phyloP scores from a whole-genome alignment of 257 asterid genomes.

The Gentiana dahurica region DNA sequence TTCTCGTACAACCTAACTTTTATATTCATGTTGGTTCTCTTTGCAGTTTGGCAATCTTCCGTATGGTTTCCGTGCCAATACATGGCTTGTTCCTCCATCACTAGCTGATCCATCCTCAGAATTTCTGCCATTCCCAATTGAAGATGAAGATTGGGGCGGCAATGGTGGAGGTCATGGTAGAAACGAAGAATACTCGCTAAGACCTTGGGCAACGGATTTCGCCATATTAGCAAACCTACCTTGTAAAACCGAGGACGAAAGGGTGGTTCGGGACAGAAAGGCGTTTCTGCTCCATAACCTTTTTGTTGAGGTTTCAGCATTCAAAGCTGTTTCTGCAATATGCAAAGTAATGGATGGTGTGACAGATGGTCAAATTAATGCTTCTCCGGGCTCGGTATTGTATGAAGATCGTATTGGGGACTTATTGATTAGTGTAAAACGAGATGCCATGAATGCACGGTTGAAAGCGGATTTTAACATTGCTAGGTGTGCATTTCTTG shows the following conservation, averaged over 20 bases:
- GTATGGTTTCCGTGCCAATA: conserved; percentile 70
- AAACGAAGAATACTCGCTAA: conserved; percentile 35
- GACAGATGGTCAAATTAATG: conserved; percentile 14
- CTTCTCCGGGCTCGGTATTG: conserved; percentile 12
- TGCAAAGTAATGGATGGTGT: conserved; percentile 21
- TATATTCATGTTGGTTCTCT: not conserved
- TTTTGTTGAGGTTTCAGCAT: conserved; percentile 64
- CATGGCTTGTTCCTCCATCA: conserved; percentile 63
- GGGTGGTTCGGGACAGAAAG: conserved; percentile 63
- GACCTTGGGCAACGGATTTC: conserved; percentile 67
- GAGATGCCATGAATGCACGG: conserved; percentile 57
- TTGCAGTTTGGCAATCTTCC: conserved; percentile 81
- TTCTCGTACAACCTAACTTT: not conserved
- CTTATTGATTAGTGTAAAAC: conserved; percentile 35
- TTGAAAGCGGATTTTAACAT: conserved; percentile 47
- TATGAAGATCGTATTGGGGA: conserved; percentile 53
- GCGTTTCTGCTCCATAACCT: conserved; percentile 71
- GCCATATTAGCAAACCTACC: conserved; percentile 62
- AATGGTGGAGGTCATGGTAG: conserved; percentile 76
- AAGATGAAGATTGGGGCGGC: conserved; percentile 81
- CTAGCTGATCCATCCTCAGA: conserved; percentile 46
- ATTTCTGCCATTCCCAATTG: conserved; percentile 59
- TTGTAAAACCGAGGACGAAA: conserved; percentile 64
- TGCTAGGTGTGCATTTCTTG: conserved; percentile 55
- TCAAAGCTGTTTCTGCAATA: conserved; percentile 52